phyloP scores from a whole-genome alignment of 1,284 basidiomycete species.

The Naganishia sp. region DNA sequence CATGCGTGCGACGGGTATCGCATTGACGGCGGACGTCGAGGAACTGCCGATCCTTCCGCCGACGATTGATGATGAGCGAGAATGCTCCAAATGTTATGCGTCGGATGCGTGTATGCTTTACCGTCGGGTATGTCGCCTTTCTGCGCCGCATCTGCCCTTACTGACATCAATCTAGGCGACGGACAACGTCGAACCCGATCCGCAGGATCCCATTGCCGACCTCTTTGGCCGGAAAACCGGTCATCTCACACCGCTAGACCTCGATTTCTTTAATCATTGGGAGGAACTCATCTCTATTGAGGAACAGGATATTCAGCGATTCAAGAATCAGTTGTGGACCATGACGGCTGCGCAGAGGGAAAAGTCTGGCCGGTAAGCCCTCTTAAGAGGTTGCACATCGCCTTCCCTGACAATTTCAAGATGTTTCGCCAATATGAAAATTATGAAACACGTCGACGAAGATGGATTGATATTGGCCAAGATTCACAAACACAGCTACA shows the following conservation, averaged over 20 bases:
- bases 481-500: conserved; percentile 63
- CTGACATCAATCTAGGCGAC: conserved; percentile 60
- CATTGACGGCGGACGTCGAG: conserved; percentile 35
- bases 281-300: conserved; percentile 83
- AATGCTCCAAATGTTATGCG: conserved; percentile 79
- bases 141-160: neutral
- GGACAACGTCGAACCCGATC: conserved; percentile 62
- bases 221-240: conserved; percentile 76
- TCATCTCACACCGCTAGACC: conserved; percentile 70
- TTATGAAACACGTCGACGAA: conserved; percentile 57
- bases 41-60: conserved; percentile 71
- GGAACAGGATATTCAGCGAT: conserved; percentile 79
- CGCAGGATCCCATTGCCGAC: conserved; percentile 68
- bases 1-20: conserved; percentile 1
- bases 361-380: conserved; percentile 65
- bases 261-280: conserved; percentile 86
- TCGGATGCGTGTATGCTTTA: conserved; percentile 91
- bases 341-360: conserved; percentile 79
- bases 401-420: conserved; percentile 35
- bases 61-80: conserved; percentile 77
- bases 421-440: conserved; percentile 73
- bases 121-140: conserved; percentile 65
- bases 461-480: conserved; percentile 50
- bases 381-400: neutral
- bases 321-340: conserved; percentile 92